These are phyloP conservation scores for Pleurotus tuber-regium DNA, from an alignment of 768 basidiomycete genomes.

Conservation along the genomic window DNA sequence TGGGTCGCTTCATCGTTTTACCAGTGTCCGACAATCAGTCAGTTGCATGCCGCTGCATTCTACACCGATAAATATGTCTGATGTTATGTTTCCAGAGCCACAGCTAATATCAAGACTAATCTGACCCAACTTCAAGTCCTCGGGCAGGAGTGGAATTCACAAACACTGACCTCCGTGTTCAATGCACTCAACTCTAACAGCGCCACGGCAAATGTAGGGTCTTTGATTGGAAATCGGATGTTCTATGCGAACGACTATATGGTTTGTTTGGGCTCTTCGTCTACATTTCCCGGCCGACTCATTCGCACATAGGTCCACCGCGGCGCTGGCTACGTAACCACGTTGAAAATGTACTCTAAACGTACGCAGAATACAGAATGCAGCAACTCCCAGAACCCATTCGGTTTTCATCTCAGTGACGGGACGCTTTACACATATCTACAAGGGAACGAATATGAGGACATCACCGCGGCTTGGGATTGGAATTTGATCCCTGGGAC, in stretches of 20 bases:
- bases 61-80: no score
- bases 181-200: slow-evolving; percentile 22
- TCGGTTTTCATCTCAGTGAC: slow-evolving; percentile 50
- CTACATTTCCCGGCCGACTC: not conserved
- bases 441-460: slow-evolving; percentile 39
- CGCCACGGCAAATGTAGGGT: slow-evolving; percentile 35
- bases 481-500: slow-evolving; percentile 57
- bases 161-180: slow-evolving; percentile 24
- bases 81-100: slow-evolving; percentile 29
- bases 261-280: slow-evolving; percentile 24
- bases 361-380: slow-evolving; percentile 48
- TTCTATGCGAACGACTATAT: slow-evolving; percentile 49
- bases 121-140: slow-evolving; percentile 37
- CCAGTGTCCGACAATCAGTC: slow-evolving; percentile 31
- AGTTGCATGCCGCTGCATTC: no score
- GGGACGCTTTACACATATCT: slow-evolving; percentile 49
- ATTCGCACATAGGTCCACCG: slow-evolving; percentile 37
- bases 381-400: slow-evolving; percentile 41
- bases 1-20: slow-evolving; percentile 27
- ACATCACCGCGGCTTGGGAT: slow-evolving; percentile 54
- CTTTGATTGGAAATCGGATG: slow-evolving; percentile 39
- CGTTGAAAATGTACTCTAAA: slow-evolving; percentile 42
- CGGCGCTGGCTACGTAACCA: slow-evolving; percentile 38
- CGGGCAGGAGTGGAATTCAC: slow-evolving; percentile 36
- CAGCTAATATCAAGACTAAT: slow-evolving; percentile 38